Evolutionary conservation across 805 yeast species (phyloP).

Genomic region (Ogataea ramenticola): DNA sequence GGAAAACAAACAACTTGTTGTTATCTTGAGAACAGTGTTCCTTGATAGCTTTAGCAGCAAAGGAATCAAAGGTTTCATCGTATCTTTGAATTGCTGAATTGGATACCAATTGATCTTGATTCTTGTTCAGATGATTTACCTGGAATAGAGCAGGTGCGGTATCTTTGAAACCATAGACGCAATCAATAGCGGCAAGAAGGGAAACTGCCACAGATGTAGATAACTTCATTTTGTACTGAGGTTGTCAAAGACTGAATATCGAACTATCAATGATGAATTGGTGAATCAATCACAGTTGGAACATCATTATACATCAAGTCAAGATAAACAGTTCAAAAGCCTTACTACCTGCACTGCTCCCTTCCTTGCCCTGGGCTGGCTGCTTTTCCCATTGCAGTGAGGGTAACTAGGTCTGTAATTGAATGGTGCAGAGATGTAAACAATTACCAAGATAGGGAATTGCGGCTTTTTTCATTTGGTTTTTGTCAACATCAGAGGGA

Average conservation of each 20-base stretch:
- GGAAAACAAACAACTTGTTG: constrained; percentile 4
- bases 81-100: neutral
- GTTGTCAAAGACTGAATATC: too few relatives aligned
- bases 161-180: neutral
- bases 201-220: neutral
- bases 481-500: too few relatives aligned
- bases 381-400: neutral
- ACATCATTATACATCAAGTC: too few relatives aligned
- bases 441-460: too few relatives aligned
- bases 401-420: too few relatives aligned
- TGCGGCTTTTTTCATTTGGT: too few relatives aligned
- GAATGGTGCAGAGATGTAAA: too few relatives aligned
- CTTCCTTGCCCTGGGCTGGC: neutral
- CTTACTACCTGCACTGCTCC: too few relatives aligned
- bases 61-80: neutral
- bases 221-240: neutral
- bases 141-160: neutral
- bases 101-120: neutral
- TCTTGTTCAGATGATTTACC: neutral
- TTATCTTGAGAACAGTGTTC: neutral
- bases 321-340: too few relatives aligned
- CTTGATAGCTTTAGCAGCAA: neutral
- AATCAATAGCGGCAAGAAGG: neutral
- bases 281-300: too few relatives aligned
- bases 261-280: too few relatives aligned